Evolutionary conservation across 345 rosid genomes (phyloP).

Genomic region (Turritis glabra): DNA sequence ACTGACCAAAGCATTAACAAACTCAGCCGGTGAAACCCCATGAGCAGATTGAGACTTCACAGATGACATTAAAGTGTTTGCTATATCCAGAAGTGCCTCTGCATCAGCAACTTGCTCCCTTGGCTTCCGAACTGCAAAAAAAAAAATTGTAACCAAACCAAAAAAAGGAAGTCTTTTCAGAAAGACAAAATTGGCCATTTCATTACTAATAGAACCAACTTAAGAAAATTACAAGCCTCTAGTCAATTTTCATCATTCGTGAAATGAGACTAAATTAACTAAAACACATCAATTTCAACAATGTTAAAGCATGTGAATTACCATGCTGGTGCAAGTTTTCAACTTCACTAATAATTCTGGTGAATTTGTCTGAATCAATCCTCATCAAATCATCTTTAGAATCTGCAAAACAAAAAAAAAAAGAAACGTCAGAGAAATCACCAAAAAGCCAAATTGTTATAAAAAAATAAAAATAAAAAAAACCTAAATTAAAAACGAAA

Average conservation of each 20-base stretch:
- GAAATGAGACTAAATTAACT: not conserved
- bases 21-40: conserved; percentile 67
- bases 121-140: conserved; percentile 64
- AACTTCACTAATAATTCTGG: conserved; percentile 56
- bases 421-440: not conserved
- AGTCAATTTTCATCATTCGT: not conserved
- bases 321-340: conserved; percentile 68
- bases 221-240: no score
- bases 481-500: not conserved
- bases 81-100: conserved; percentile 73
- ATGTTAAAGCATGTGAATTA: conserved; percentile 25
- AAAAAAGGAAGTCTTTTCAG: not conserved
- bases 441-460: no score
- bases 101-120: conserved; percentile 96
- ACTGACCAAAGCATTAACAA: conserved; percentile 49
- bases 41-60: conserved; percentile 66
- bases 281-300: not conserved
- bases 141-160: not conserved
- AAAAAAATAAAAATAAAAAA: no score
- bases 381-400: conserved; percentile 65
- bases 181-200: no score
- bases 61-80: conserved; percentile 65
- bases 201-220: not conserved
- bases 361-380: conserved; percentile 63
- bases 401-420: conserved; percentile 45